A percentile compares a stretch with the other conserved stretches of the same genome.
Conservation (phyloP, 2,329 filamentous ascomycete genomes). For the Cladosporium sp. region DNA sequence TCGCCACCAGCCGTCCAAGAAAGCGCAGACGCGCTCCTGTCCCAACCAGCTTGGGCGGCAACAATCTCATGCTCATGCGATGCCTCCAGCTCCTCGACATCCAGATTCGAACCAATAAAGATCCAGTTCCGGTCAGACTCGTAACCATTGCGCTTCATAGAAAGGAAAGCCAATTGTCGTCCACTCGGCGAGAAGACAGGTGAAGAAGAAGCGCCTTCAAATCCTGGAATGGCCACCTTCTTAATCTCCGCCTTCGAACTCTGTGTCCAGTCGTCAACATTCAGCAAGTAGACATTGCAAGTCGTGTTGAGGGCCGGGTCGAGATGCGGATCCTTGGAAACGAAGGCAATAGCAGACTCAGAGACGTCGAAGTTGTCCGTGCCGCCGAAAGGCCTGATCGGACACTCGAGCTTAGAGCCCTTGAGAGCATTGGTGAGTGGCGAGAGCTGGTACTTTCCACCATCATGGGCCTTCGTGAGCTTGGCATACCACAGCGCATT, state of each 20-base stretch:
- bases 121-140: slow-evolving; percentile 74
- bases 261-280: slow-evolving; percentile 58
- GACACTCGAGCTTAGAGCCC: slow-evolving; percentile 57
- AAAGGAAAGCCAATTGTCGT: slow-evolving; percentile 66
- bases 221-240: slow-evolving; percentile 55
- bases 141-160: slow-evolving; percentile 73
- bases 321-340: slow-evolving; percentile 68
- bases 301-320: slow-evolving; percentile 74
- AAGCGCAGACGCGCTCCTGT: slow-evolving; percentile 49
- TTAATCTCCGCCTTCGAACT: slow-evolving; percentile 47
- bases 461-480: slow-evolving; percentile 36
- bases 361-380: slow-evolving; percentile 75
- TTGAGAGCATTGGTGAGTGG: slow-evolving; percentile 62
- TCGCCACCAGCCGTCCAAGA: slow-evolving; percentile 52
- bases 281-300: slow-evolving; percentile 72
- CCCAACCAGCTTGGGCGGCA: slow-evolving; percentile 37
- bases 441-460: slow-evolving; percentile 35
- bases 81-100: neutral
- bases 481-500: slow-evolving; percentile 71
- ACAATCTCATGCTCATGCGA: neutral
- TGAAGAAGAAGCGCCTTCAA: slow-evolving; percentile 58
- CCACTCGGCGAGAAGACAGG: slow-evolving; percentile 75
- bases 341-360: slow-evolving; percentile 62
- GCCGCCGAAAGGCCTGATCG: slow-evolving; percentile 74
- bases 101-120: slow-evolving; percentile 59